Conservation (phyloP, 2,329 filamentous ascomycete genomes). For the Raffaelea ambrosiae region DNA sequence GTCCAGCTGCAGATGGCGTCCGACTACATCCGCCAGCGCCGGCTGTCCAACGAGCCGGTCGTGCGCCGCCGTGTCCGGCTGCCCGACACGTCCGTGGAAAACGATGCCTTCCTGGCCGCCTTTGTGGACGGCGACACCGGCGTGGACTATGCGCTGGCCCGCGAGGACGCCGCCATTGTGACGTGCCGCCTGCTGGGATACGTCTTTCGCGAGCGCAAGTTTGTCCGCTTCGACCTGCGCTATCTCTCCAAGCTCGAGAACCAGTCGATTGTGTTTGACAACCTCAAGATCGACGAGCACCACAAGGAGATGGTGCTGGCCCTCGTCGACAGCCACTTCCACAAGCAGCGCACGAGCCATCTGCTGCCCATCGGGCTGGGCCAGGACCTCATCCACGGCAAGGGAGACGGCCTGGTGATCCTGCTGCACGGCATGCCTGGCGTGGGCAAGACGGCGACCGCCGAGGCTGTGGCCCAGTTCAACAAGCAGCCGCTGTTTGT, state of each 20-base stretch:
- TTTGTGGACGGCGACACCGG: background rate
- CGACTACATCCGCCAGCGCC: constrained; percentile 9
- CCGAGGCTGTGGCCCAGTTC: constrained; percentile 26
- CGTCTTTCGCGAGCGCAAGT: constrained; percentile 17
- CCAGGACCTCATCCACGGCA: constrained; percentile 26
- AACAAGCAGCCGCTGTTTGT: constrained; percentile 35
- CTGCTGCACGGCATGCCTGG: constrained; percentile 38
- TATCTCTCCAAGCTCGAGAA: constrained; percentile 4
- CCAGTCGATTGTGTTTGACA: constrained; percentile 10
- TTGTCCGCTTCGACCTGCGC: constrained; percentile 12
- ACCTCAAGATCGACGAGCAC: constrained; percentile 13
- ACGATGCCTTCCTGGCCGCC: background rate
- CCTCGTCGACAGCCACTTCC: constrained; percentile 3
- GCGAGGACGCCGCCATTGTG: constrained; percentile 10
- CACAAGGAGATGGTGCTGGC: constrained; percentile 17
- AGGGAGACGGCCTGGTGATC: constrained; percentile 34
- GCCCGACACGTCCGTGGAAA: background rate
- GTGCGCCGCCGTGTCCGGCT: no score
- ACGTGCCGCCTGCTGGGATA: constrained; percentile 16
- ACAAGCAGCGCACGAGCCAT: background rate
- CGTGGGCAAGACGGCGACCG: constrained; percentile 40
- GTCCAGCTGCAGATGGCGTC: constrained; percentile 4
- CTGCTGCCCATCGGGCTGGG: background rate
- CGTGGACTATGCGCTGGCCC: constrained; percentile 3
- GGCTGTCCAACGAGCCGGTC: constrained; percentile 8